Conservation (phyloP, 148 eudicot species). For the Linanthus parryae region DNA sequence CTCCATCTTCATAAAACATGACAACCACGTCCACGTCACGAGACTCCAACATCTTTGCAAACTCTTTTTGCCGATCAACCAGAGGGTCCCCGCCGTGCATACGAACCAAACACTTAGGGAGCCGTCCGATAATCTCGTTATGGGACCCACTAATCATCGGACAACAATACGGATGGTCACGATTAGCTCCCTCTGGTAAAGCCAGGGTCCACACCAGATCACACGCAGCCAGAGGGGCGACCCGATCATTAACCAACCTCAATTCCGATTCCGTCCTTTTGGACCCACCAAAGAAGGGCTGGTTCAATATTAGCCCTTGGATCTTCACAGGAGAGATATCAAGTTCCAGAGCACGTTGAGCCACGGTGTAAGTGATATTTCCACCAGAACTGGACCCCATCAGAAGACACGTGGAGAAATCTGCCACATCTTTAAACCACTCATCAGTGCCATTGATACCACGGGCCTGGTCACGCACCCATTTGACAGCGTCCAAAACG, state of each 20-base stretch:
- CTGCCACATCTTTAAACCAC: slow-evolving; percentile 62
- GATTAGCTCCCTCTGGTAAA: slow-evolving; percentile 49
- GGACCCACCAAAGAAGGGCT: slow-evolving; percentile 67
- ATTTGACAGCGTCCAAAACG: slow-evolving; percentile 54
- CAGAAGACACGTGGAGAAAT: slow-evolving; percentile 54
- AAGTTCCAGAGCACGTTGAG: slow-evolving; percentile 44
- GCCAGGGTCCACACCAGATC: slow-evolving; percentile 69
- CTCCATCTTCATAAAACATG: slow-evolving; percentile 45
- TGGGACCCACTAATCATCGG: slow-evolving; percentile 18
- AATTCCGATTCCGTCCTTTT: slow-evolving; percentile 44
- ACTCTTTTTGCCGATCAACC: slow-evolving; percentile 61
- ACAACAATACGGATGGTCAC: slow-evolving; percentile 60
- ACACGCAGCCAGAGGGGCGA: slow-evolving; percentile 37
- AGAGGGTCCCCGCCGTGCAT: slow-evolving; percentile 66
- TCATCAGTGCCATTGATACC: slow-evolving; percentile 36
- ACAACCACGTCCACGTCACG: slow-evolving; percentile 49
- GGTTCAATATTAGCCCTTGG: slow-evolving; percentile 72
- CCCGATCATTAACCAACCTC: slow-evolving; percentile 22
- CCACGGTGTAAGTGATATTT: slow-evolving; percentile 56
- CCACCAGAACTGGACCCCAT: slow-evolving; percentile 88
- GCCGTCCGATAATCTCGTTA: slow-evolving; percentile 43
- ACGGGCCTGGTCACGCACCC: slow-evolving; percentile 52
- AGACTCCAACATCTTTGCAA: slow-evolving; percentile 57
- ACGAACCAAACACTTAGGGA: slow-evolving; percentile 57
- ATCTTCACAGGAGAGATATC: slow-evolving; percentile 60